Evolutionary conservation across 139 green algal genomes (phyloP), one percentile per base, ranked within the genome.

Genomic region (Micromonas pusilla): DNA sequence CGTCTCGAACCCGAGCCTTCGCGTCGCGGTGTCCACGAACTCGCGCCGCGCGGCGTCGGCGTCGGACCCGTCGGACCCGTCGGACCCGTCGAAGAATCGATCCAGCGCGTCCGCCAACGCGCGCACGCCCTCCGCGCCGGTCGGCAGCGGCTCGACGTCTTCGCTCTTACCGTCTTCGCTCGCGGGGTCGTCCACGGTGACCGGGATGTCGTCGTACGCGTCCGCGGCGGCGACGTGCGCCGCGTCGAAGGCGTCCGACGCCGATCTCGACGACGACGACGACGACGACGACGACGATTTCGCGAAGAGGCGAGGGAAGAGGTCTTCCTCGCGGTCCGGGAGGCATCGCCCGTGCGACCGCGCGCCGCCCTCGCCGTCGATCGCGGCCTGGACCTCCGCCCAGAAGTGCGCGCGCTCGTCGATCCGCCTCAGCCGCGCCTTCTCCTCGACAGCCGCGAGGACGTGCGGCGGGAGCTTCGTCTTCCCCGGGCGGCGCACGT

Each of bases 141-240:
- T 53, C 16, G 94, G 94, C 30, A 91, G 84, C 70, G 96, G 85
- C 34, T 87, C 78, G 30, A 93, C 94, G 60, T 83, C 90, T 26
- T 89, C 92, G 83, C 91, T 92, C 45, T 9, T 23, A 9, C 45
- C 45, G 45, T 9, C 16, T 16, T 9, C 45, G 9, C 9, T 16
- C 9, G 16, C 9, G 9, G 45, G 45, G 45, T 57, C 45, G 45
- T 57, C 45, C 9, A 57, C 45, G 45, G 45, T 57, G 36, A 97
- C 94, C 2, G 94, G 94, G 80, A 98, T 98, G 90, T 99, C 95
- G 73, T 98, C 94, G 75, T 98, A 98, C 0, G 92, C 93, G 34
- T 96, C 98, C 93, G 80, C 98, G 98, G n/a, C n/a, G n/a, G n/a
- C n/a, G n/a, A n/a, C n/a, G n/a, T n/a, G n/a, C n/a, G n/a, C n/a